Base-by-base conservation (phyloP, 2,329 filamentous ascomycete genomes). In the Penicillium olsonii region DNA sequence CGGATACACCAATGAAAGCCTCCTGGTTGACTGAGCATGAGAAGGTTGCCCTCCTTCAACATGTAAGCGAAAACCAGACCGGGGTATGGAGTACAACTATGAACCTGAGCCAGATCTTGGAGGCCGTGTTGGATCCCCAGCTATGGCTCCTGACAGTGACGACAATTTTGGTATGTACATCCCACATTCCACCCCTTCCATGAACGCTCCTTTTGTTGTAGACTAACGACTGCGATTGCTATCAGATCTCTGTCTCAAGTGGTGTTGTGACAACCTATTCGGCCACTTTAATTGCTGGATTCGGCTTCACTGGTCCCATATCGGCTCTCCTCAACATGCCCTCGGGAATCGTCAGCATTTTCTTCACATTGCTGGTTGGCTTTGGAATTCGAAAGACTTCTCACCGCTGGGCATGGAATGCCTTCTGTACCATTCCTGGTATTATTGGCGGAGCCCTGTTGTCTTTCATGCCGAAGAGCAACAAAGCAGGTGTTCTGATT, bases 11-110 rank as follows among this genome's bases (percentile, higher is more conserved):
- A 1, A 75, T 79, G 56, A 67, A 71, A 37, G 74, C 78, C 7
- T 41, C 50, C 5, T 63, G 59, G 59, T 38, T 65, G 18, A 57
- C 60, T 14, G 64, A 70, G 3, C 59, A 56, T 8, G 71, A 76
- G 41, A 70, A 74, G 46, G 63, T 73, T 18, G 70, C 55, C 4
- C 62, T 65, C 9, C 53, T 75, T 17, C 68, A 75, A 40, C 70
- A 78, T 1, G 68, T 80, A 0, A 67, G 74, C 2, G 68, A 68
- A 26, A 78, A 79, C 33, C 74, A 80, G 50, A 81, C 77, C 0
- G 79, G 78, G 2, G 74, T 80, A 2, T 75, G 78, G 55, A 79
- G 76, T 58, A 75, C 76, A 40, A 68, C 71, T 33, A 72, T 81
- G 57, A 78, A 81, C 47, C 37, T 60, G 3, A 61, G 68, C 11